Evolutionary conservation across 179 eudicot genomes (phyloP).

Genomic region (Silene coronaria): DNA sequence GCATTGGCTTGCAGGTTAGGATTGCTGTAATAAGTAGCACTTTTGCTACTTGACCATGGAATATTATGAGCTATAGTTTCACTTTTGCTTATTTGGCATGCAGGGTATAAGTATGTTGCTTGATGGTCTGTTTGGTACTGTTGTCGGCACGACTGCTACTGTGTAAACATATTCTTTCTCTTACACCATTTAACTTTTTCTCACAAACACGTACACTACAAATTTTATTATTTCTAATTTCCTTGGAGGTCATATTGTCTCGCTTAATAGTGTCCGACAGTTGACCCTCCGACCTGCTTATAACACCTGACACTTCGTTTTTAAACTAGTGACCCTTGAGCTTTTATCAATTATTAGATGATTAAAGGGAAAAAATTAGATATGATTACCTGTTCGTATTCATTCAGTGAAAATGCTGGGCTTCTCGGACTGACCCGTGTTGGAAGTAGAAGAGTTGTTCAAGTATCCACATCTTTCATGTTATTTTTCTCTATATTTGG

Average conservation of each 20-base stretch:
- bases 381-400: background rate
- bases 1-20: slow-evolving; percentile 88
- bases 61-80: background rate
- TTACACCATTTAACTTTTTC: background rate
- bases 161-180: slow-evolving; percentile 41
- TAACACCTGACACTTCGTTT: too few relatives aligned
- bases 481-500: slow-evolving; percentile 91
- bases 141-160: slow-evolving; percentile 77
- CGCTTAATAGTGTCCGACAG: too few relatives aligned
- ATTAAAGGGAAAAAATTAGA: too few relatives aligned
- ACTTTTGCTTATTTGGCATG: slow-evolving; percentile 11
- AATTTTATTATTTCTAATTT: too few relatives aligned
- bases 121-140: slow-evolving; percentile 78
- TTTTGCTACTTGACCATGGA: background rate
- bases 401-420: slow-evolving; percentile 85
- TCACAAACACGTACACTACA: background rate
- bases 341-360: too few relatives aligned
- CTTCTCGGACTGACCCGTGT: slow-evolving; percentile 87
- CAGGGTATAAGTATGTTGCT: slow-evolving; percentile 89
- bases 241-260: too few relatives aligned
- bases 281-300: too few relatives aligned
- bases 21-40: background rate
- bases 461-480: slow-evolving; percentile 90
- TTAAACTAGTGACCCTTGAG: too few relatives aligned
- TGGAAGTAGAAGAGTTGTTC: slow-evolving; percentile 95